A percentile compares a stretch with the other conserved stretches of the same genome.
phyloP scores from a whole-genome alignment of 257 asterid species.

The Oldenlandia corymbosa region DNA sequence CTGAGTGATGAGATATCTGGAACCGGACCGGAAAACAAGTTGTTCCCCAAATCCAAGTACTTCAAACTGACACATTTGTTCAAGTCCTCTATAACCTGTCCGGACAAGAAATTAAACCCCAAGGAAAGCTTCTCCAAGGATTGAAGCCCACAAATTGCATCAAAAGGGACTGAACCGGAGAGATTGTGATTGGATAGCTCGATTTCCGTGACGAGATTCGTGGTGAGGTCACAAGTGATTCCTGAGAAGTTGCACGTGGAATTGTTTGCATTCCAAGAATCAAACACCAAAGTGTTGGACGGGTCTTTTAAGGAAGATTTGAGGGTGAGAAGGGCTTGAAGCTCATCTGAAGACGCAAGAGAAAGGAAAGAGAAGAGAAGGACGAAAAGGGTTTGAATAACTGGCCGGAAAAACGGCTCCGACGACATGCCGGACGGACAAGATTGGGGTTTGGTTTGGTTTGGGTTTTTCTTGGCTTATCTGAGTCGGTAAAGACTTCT shows the following conservation, averaged over 20 bases:
- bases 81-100: conserved; percentile 35
- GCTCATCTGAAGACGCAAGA: conserved; percentile 52
- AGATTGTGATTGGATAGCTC: conserved; percentile 50
- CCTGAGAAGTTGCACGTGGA: conserved; percentile 45
- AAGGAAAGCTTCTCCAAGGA: conserved; percentile 58
- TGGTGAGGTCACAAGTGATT: conserved; percentile 49
- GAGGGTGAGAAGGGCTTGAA: conserved; percentile 45
- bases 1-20: conserved; percentile 46
- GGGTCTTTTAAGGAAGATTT: conserved; percentile 44
- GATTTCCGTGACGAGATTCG: conserved; percentile 43
- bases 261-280: conserved; percentile 45
- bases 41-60: conserved; percentile 65
- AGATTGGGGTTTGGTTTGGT: background rate
- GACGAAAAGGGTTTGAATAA: conserved; percentile 18
- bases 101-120: conserved; percentile 45
- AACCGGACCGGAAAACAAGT: conserved; percentile 46
- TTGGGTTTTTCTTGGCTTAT: conserved; percentile 9
- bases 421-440: conserved; percentile 36
- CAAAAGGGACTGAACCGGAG: conserved; percentile 42
- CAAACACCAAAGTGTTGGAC: conserved; percentile 38
- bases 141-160: conserved; percentile 44
- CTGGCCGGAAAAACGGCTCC: conserved; percentile 20
- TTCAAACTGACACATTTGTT: conserved; percentile 42
- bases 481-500: conserved; percentile 5
- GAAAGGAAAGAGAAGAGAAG: conserved; percentile 28